Conservation (phyloP, 148 eudicot species). For the Silene uniflora region DNA sequence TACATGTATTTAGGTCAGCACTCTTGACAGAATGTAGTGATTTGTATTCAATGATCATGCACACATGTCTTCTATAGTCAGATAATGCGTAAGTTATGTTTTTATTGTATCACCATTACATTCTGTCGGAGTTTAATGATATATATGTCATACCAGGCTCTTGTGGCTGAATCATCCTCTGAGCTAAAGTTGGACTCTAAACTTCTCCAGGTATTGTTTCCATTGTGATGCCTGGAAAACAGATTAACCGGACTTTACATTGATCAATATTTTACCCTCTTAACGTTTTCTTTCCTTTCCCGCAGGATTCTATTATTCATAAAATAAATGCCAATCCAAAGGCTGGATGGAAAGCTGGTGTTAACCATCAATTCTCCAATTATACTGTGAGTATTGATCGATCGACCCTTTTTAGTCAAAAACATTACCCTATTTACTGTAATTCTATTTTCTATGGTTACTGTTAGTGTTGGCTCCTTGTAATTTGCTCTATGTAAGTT, state of each 20-base stretch:
- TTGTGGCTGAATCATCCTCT: neutral
- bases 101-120: neutral
- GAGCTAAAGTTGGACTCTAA: neutral
- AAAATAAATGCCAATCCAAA: conserved; percentile 53
- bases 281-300: neutral
- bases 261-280: neutral
- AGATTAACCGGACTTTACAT: neutral
- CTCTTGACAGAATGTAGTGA: neutral
- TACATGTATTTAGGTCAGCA: neutral
- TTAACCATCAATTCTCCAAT: conserved; percentile 60
- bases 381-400: conserved; percentile 53
- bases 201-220: conserved; percentile 1
- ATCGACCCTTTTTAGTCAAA: neutral
- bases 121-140: neutral
- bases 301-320: conserved; percentile 60
- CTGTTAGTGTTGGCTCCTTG: neutral
- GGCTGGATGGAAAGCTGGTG: conserved; percentile 84
- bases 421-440: neutral
- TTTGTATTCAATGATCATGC: neutral
- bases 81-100: neutral
- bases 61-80: neutral
- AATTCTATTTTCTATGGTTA: neutral
- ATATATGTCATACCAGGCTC: conserved; percentile 29
- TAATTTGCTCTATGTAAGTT: neutral
- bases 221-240: neutral